Evolutionary conservation across 2,329 filamentous ascomycete genomes (phyloP).

Genomic region (Pseudogymnoascus sp.): DNA sequence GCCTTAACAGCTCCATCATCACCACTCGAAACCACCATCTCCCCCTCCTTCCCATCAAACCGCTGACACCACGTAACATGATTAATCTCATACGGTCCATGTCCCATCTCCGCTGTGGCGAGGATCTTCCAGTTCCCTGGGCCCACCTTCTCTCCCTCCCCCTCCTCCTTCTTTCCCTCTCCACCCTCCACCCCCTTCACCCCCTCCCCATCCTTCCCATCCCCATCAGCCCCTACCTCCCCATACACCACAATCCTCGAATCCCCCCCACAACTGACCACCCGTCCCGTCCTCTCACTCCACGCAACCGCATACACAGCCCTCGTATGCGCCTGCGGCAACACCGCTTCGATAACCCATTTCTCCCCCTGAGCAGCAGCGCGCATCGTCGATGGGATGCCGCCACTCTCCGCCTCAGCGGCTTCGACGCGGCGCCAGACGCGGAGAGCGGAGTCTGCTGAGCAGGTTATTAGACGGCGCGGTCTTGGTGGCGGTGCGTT

Average conservation of each 20-base stretch:
- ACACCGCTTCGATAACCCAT: conserved; percentile 69
- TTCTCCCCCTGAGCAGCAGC: conserved; percentile 63
- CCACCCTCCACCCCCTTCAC: conserved; percentile 20
- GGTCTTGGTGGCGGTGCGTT: conserved; percentile 36
- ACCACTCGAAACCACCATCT: conserved; percentile 83
- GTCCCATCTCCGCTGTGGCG: conserved; percentile 61
- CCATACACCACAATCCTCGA: conserved; percentile 72
- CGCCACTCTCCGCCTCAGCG: conserved; percentile 36
- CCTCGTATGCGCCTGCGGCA: conserved; percentile 69
- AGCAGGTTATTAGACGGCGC: conserved; percentile 68
- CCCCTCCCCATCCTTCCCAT: conserved; percentile 22
- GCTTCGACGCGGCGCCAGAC: conserved; percentile 58
- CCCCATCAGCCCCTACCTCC: conserved; percentile 44
- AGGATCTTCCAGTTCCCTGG: conserved; percentile 61
- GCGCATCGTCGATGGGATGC: conserved; percentile 83
- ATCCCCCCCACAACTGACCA: conserved; percentile 87
- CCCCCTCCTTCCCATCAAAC: conserved; percentile 58
- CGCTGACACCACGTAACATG: conserved; percentile 81
- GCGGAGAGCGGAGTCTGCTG: conserved; percentile 71
- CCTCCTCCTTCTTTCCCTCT: conserved; percentile 21
- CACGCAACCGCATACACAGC: conserved; percentile 80
- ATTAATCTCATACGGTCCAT: conserved; percentile 92
- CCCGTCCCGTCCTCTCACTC: conserved; percentile 67
- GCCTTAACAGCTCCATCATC: conserved; percentile 84
- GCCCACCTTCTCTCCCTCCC: conserved; percentile 9